Percentiles rank a stretch among this genome's conserved stretches.
Evolutionary conservation across 2,329 filamentous ascomycete genomes (phyloP).

Genomic region (Lachnum nothofagi): DNA sequence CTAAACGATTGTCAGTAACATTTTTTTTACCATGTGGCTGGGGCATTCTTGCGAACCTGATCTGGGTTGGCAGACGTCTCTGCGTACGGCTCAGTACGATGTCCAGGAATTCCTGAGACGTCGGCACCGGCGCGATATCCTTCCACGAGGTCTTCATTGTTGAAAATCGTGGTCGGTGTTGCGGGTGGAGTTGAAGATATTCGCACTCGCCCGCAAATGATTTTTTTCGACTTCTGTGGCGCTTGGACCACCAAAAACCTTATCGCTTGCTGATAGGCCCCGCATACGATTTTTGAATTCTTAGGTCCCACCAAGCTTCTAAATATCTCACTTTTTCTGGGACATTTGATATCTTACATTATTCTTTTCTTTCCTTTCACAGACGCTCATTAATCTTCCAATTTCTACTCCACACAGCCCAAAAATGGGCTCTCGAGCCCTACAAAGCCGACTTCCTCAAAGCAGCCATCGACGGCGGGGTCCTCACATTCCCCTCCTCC

Average conservation of each 20-base stretch:
- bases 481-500: constrained; percentile 81
- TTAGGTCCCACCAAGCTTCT: no score
- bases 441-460: constrained; percentile 72
- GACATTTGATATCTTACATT: not conserved
- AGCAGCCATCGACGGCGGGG: constrained; percentile 61
- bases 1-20: no score
- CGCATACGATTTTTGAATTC: not conserved
- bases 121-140: constrained; percentile 82
- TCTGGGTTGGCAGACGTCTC: constrained; percentile 88
- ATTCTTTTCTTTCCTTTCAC: not conserved
- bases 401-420: not conserved
- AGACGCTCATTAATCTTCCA: not conserved
- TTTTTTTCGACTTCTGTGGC: constrained; percentile 8
- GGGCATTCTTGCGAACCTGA: no score
- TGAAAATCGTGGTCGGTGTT: constrained; percentile 21
- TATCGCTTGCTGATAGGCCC: constrained; percentile 14
- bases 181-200: no score
- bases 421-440: constrained; percentile 41
- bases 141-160: constrained; percentile 63
- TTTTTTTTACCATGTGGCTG: no score
- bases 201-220: no score
- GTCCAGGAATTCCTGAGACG: constrained; percentile 92
- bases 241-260: constrained; percentile 14
- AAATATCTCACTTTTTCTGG: not conserved
- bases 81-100: constrained; percentile 94